These are phyloP conservation scores for Penicillium pancosmium DNA, from an alignment of 495 filamentous ascomycete species.

Conservation along the genomic window DNA sequence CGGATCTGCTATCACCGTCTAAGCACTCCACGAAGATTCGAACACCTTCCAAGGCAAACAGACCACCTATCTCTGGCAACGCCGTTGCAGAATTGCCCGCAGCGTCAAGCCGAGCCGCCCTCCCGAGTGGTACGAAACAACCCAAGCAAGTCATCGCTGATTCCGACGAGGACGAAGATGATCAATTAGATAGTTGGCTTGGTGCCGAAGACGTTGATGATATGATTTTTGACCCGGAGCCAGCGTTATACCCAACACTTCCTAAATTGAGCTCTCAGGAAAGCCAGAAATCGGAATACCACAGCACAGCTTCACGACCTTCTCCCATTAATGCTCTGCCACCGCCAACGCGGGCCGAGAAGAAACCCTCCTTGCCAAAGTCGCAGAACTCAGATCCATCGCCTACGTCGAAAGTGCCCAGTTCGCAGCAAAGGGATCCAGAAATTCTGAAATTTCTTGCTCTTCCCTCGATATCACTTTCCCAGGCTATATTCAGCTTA, in stretches of 20 bases:
- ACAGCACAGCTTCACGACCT: not conserved
- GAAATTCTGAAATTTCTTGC: slow-evolving; percentile 36
- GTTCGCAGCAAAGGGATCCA: slow-evolving; percentile 26
- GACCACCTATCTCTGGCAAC: slow-evolving; percentile 3
- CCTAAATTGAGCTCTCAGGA: slow-evolving; percentile 24
- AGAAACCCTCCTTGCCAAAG: not conserved
- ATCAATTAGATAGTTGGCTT: slow-evolving; percentile 27
- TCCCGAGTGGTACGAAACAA: slow-evolving; percentile 7
- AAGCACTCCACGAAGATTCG: slow-evolving; percentile 31
- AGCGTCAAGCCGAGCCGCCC: slow-evolving; percentile 1
- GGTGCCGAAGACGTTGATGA: slow-evolving; percentile 32
- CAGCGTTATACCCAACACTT: slow-evolving; percentile 36
- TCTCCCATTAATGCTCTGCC: slow-evolving; percentile 5
- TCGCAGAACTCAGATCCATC: slow-evolving; percentile 13
- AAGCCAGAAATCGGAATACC: slow-evolving; percentile 8
- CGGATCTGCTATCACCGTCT: slow-evolving; percentile 43
- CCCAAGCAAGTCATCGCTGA: slow-evolving; percentile 39
- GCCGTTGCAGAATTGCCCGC: slow-evolving; percentile 1
- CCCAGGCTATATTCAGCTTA: slow-evolving; percentile 24
- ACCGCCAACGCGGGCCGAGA: slow-evolving; percentile 15
- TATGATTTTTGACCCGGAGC: slow-evolving; percentile 24
- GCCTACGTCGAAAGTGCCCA: slow-evolving; percentile 20
- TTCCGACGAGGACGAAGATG: slow-evolving; percentile 49
- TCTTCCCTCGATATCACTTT: slow-evolving; percentile 26
- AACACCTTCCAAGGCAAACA: slow-evolving; percentile 19